Evolutionary conservation across 345 rosid genomes (phyloP), one percentile per base, ranked within the genome.

Genomic region (Barbarea vulgaris): DNA sequence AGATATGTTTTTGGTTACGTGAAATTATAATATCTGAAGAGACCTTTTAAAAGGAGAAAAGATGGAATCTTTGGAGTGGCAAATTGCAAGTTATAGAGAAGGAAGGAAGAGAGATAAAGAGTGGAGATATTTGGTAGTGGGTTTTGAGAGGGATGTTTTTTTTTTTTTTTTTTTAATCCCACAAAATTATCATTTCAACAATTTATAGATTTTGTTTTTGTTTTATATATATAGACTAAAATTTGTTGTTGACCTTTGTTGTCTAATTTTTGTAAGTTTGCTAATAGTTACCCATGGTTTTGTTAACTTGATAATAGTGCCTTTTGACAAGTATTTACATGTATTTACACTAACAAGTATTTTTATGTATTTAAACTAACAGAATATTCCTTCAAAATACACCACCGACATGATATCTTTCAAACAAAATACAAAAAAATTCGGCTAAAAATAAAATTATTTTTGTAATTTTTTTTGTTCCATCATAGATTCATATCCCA

Each of bases 61-160:
- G 66, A 55, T 77, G 75, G 76, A 64, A 54, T 77, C 52, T 63
- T 54, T 51, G 77, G 69, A 25, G 69, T 30, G 63, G 64, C 48
- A 69, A 61, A 70, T 69, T 69, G 70, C 31, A 53, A 42, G 1
- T 22, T 69, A 53, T 33, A 60, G 69, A 50, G 24, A 33, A 2
- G 22, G 24, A 33, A 2, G 22, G 60, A 47, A 37, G 73, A 69
- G 79, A 69, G 64, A 76, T 60, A 69, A 53, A 62, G 51, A 77
- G 75, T 70, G 72, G 76, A 70, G 80, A 56, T 64, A 50, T 63
- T 77, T 70, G 53, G 70, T 76, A 57, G 25, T 55, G 11, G 19
- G 53, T 36, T 50, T 47, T 27, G 55, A 31, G 18, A 61, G 22
- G 0, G 44, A 57, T n/a, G 8, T 19, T 72, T 24, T 22, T 14